These are phyloP conservation scores for Dactylellina cionopaga DNA, from an alignment of 2,329 filamentous ascomycete genomes.

Conservation along the genomic window DNA sequence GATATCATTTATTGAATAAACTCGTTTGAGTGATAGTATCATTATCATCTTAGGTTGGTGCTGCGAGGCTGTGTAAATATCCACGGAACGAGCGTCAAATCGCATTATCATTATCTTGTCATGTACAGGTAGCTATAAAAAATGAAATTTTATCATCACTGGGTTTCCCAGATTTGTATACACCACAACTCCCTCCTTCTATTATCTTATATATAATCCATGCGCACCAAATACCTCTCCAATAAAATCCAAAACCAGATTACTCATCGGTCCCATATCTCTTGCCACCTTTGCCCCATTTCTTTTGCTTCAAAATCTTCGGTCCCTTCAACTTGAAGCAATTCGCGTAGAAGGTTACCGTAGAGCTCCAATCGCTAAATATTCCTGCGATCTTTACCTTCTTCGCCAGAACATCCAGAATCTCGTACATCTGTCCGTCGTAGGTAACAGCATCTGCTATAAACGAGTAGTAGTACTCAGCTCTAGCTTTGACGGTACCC, in stretches of 20 bases:
- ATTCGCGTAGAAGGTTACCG: slow-evolving; percentile 76
- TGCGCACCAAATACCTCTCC: too few species aligned
- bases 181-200: not conserved
- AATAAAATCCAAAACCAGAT: too few species aligned
- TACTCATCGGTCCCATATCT: slow-evolving; percentile 20
- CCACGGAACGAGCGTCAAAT: too few species aligned
- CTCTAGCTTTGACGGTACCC: slow-evolving; percentile 64
- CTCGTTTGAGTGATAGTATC: too few species aligned
- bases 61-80: too few species aligned
- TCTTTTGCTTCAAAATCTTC: slow-evolving; percentile 48
- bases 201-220: too few species aligned
- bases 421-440: slow-evolving; percentile 73
- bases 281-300: slow-evolving; percentile 45
- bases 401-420: slow-evolving; percentile 72
- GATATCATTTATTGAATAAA: too few species aligned
- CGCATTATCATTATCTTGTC: too few species aligned
- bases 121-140: too few species aligned
- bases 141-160: not conserved
- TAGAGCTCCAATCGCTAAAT: slow-evolving; percentile 76
- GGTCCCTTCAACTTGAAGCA: slow-evolving; percentile 66
- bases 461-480: slow-evolving; percentile 68
- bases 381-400: slow-evolving; percentile 71
- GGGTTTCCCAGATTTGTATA: not conserved
- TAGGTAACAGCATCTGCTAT: slow-evolving; percentile 68
- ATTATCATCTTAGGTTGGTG: too few species aligned